Conservation (phyloP, 768 basidiomycete genomes). For the Boletus edulis region DNA sequence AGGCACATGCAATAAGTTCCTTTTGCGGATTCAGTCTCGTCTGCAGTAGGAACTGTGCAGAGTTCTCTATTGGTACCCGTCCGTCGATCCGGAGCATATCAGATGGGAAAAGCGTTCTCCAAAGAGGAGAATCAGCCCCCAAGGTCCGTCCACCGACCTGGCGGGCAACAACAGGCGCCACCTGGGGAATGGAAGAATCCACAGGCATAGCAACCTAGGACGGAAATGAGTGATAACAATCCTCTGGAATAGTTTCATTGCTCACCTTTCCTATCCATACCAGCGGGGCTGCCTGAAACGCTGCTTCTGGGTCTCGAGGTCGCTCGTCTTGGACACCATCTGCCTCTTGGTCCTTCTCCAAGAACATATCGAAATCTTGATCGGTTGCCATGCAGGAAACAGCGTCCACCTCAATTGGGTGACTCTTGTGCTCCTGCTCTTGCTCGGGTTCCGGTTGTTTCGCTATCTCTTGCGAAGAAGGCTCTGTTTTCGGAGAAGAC, state of each 20-base stretch:
- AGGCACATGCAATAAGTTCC: slow-evolving; percentile 77
- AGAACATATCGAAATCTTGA: slow-evolving; percentile 84
- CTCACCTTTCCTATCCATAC: slow-evolving; percentile 79
- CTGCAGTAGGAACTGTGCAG: slow-evolving; percentile 74
- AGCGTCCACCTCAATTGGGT: slow-evolving; percentile 42
- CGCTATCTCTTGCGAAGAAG: slow-evolving; percentile 13
- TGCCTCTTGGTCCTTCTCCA: slow-evolving; percentile 55
- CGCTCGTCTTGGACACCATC: slow-evolving; percentile 22
- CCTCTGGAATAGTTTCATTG: slow-evolving; percentile 3
- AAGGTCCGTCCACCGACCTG: slow-evolving; percentile 78
- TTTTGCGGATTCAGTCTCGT: slow-evolving; percentile 73
- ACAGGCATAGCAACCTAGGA: slow-evolving; percentile 75
- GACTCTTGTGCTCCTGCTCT: slow-evolving; percentile 39
- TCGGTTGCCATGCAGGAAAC: slow-evolving; percentile 53
- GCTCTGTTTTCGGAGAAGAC: slow-evolving; percentile 46
- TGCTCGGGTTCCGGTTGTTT: slow-evolving; percentile 28
- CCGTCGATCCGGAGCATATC: slow-evolving; percentile 76
- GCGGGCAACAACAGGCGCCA: slow-evolving; percentile 63
- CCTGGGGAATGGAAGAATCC: slow-evolving; percentile 67
- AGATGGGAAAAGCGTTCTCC: slow-evolving; percentile 75
- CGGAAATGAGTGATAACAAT: slow-evolving; percentile 15
- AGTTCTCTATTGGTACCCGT: slow-evolving; percentile 74
- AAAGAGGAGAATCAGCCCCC: slow-evolving; percentile 55
- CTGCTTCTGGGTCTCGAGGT: slow-evolving; percentile 43
- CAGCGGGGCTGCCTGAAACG: slow-evolving; percentile 53